phyloP scores from a whole-genome alignment of 208 protist species.

The Endotrypanum monterogeii region DNA sequence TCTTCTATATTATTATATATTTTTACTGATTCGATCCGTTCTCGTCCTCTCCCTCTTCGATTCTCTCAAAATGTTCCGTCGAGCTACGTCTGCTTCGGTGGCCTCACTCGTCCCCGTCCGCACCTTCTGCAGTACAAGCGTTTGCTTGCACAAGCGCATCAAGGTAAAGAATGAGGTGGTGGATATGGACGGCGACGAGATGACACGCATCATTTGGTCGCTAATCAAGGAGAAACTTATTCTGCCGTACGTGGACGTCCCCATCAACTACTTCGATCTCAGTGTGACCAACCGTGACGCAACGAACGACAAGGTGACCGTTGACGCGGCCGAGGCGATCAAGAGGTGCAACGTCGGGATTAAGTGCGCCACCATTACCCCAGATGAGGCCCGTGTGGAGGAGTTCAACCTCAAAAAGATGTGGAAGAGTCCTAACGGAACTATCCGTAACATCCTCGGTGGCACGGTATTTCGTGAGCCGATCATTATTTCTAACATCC shows the following conservation, averaged over 20 bases:
- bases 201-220: conserved; percentile 97
- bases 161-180: conserved; percentile 93
- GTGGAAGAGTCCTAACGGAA: conserved; percentile 99
- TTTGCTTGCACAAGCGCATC: conserved; percentile 67
- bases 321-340: conserved; percentile 95
- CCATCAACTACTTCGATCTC: conserved; percentile 97
- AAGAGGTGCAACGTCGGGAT: conserved; percentile 95
- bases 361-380: conserved; percentile 99
- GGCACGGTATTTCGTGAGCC: conserved; percentile 98
- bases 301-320: conserved; percentile 96
- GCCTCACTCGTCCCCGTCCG: conserved; percentile 28
- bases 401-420: conserved; percentile 98
- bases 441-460: conserved; percentile 98
- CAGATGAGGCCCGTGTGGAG: conserved; percentile 96
- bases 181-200: conserved; percentile 98
- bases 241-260: conserved; percentile 95
- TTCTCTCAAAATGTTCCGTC: conserved; percentile 57
- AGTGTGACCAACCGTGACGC: conserved; percentile 93
- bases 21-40: not conserved
- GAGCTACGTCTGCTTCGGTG: conserved; percentile 31
- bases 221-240: conserved; percentile 98
- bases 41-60: not conserved
- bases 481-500: conserved; percentile 96
- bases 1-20: not conserved
- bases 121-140: conserved; percentile 55